These are phyloP conservation scores for Yamadazyma laniorum DNA, from an alignment of 805 yeast genomes.

Conservation along the genomic window DNA sequence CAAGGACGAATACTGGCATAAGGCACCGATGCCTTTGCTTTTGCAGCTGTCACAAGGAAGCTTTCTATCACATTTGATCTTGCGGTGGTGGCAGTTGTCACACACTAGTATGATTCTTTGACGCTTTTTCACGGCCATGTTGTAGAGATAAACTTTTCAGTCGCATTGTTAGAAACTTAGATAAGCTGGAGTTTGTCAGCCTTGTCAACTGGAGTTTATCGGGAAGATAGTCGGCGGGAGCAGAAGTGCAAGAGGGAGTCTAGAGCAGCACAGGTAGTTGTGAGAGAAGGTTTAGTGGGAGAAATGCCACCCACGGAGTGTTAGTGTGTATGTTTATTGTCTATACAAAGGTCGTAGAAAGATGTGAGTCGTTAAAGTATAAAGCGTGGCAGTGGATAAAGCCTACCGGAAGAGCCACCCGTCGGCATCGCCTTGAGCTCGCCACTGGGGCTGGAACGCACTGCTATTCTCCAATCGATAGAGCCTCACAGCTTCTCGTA, in stretches of 20 bases:
- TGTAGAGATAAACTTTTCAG: neutral
- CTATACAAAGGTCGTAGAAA: too few species aligned
- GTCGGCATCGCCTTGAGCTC: constrained; percentile 66
- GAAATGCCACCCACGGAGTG: too few species aligned
- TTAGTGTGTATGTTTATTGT: too few species aligned
- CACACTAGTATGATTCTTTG: constrained; percentile 47
- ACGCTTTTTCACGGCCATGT: constrained; percentile 23
- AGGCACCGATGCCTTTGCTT: constrained; percentile 12
- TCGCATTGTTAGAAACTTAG: neutral
- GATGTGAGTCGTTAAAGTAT: too few species aligned
- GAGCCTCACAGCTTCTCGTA: constrained; percentile 85
- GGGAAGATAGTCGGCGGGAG: too few species aligned
- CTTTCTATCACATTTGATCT: constrained; percentile 42
- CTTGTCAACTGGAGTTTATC: too few species aligned
- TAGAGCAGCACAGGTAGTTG: too few species aligned
- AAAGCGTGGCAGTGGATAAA: too few species aligned
- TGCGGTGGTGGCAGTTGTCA: constrained; percentile 45
- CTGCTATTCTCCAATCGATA: constrained; percentile 62
- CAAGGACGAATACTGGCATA: constrained; percentile 13
- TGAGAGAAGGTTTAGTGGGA: too few species aligned
- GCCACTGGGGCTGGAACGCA: constrained; percentile 53
- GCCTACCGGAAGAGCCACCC: constrained; percentile 68
- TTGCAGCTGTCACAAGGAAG: constrained; percentile 29
- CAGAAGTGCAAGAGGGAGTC: too few species aligned
- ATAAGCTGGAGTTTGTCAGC: too few species aligned